phyloP scores from a whole-genome alignment of 192 early-diverging fungal species.

The Linnemannia zychae region DNA sequence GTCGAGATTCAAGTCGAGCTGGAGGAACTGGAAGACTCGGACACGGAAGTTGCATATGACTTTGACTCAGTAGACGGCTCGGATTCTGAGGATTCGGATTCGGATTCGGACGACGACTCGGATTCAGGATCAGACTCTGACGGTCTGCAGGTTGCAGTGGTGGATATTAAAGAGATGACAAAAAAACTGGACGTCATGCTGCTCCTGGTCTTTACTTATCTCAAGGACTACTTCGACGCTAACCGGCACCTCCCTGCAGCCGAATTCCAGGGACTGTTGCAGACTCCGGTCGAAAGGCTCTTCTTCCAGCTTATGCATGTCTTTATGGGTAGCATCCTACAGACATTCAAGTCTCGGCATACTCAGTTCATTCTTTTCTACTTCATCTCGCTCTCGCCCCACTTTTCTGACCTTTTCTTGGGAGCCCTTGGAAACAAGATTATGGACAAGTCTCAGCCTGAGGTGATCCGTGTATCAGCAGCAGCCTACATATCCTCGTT shows the following conservation, averaged over 20 bases:
- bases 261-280: conserved; percentile 16
- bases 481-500: conserved; percentile 90
- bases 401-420: conserved; percentile 83
- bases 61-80: conserved; percentile 43
- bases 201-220: conserved; percentile 72
- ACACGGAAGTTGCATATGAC: conserved; percentile 54
- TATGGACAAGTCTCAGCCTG: conserved; percentile 70
- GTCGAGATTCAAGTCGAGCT: conserved; percentile 92
- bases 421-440: conserved; percentile 77
- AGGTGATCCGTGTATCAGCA: conserved; percentile 80
- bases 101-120: conserved; percentile 63
- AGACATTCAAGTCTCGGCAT: conserved; percentile 91
- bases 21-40: conserved; percentile 84
- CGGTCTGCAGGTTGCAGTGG: conserved; percentile 46
- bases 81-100: conserved; percentile 54
- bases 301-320: conserved; percentile 79
- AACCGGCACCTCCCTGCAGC: conserved; percentile 40
- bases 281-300: conserved; percentile 60
- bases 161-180: conserved; percentile 68
- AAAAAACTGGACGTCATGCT: conserved; percentile 84
- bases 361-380: conserved; percentile 95
- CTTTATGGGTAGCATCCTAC: conserved; percentile 84
- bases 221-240: conserved; percentile 57
- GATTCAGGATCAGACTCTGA: conserved; percentile 61
- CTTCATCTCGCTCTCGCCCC: conserved; percentile 65